These are phyloP conservation scores for Fusarium agapanthi DNA, from an alignment of 2,329 filamentous ascomycete genomes.

Conservation along the genomic window DNA sequence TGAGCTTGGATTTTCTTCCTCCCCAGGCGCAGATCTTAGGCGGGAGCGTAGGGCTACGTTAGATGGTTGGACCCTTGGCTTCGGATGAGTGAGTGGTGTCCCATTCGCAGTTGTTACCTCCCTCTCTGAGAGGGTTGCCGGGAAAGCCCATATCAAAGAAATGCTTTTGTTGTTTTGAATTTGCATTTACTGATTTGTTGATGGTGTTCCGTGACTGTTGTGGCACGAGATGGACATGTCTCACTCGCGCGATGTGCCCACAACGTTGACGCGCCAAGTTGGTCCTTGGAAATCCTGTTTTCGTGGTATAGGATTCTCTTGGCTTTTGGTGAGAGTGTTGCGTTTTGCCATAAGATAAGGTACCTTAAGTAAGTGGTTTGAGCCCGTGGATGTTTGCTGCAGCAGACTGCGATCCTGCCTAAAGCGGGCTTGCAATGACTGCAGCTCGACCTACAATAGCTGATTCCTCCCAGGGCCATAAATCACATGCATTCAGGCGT, in stretches of 20 bases:
- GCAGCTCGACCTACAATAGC: not conserved
- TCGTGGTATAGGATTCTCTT: not conserved
- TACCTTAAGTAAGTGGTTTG: not conserved
- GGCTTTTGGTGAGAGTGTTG: not conserved
- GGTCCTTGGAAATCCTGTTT: not conserved
- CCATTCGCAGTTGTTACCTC: not conserved
- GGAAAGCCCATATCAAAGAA: conserved; percentile 9
- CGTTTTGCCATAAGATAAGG: not conserved
- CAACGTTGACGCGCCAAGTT: not conserved
- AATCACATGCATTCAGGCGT: not conserved
- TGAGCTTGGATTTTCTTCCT: not conserved
- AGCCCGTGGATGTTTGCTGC: not conserved
- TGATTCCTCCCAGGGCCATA: not conserved
- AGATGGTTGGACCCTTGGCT: conserved; percentile 28
- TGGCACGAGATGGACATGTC: not conserved
- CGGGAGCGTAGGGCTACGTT: not conserved
- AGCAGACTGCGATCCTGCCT: not conserved
- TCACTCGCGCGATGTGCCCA: not conserved
- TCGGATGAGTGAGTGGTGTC: not conserved
- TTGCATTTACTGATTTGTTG: conserved; percentile 3
- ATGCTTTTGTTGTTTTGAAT: not conserved
- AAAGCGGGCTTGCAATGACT: not conserved
- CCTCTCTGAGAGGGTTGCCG: conserved; percentile 9
- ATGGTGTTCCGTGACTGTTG: conserved; percentile 12
- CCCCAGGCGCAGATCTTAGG: not conserved